phyloP scores from a whole-genome alignment of 768 basidiomycete species.

The Tulasnella sp. region DNA sequence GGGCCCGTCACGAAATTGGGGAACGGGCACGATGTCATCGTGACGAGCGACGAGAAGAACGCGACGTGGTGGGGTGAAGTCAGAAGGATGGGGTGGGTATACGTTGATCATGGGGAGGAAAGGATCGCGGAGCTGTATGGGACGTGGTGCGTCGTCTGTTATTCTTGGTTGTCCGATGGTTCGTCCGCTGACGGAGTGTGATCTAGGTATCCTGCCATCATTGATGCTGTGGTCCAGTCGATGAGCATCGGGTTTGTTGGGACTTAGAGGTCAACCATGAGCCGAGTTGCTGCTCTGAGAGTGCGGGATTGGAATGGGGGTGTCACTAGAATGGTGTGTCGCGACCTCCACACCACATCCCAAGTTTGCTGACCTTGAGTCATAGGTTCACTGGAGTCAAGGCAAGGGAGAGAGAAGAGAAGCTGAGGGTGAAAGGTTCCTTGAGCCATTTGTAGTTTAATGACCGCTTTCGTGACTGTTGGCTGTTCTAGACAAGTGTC shows the following conservation, averaged over 20 bases:
- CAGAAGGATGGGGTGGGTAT: slow-evolving; percentile 23
- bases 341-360: neutral
- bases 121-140: slow-evolving; percentile 13
- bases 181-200: no score
- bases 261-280: slow-evolving; percentile 36
- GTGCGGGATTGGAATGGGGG: slow-evolving; percentile 37
- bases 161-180: no score
- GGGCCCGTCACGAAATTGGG: neutral
- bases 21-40: slow-evolving; percentile 28
- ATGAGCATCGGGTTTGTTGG: slow-evolving; percentile 36
- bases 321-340: slow-evolving; percentile 29
- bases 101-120: slow-evolving; percentile 30
- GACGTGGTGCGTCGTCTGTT: slow-evolving; percentile 28
- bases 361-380: neutral
- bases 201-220: slow-evolving; percentile 32
- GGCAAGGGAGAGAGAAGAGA: neutral
- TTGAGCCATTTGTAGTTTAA: neutral
- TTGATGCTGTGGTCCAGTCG: slow-evolving; percentile 32
- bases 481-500: neutral
- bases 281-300: slow-evolving; percentile 30
- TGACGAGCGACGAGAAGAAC: slow-evolving; percentile 35
- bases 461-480: neutral
- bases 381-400: neutral
- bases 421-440: neutral
- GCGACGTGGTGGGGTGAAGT: slow-evolving; percentile 33